A percentile compares a stretch with the other conserved stretches of the same genome.
phyloP scores from a whole-genome alignment of 169 alveolate species.

The Cryptosporidium felis region DNA sequence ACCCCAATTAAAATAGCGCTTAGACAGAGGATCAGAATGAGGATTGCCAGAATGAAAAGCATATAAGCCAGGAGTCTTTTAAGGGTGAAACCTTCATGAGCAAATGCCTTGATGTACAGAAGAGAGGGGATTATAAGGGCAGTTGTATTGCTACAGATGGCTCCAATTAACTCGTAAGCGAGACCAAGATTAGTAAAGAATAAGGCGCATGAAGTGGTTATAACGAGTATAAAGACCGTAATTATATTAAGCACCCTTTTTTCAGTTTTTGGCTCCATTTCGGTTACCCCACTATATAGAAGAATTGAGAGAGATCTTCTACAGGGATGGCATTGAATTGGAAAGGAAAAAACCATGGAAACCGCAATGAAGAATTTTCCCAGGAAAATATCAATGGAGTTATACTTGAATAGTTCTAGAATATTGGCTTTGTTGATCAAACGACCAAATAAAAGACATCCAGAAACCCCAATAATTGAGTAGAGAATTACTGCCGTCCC shows the following conservation, averaged over 20 bases:
- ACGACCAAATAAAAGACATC: conserved; percentile 57
- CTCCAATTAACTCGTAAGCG: conserved; percentile 67
- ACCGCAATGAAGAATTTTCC: conserved; percentile 67
- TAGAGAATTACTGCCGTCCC: conserved; percentile 26
- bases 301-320: conserved; percentile 66
- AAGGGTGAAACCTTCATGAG: conserved; percentile 29
- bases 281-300: conserved; percentile 61
- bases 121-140: conserved; percentile 67
- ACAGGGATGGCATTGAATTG: conserved; percentile 72
- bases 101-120: conserved; percentile 55
- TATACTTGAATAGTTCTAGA: conserved; percentile 24
- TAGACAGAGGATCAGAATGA: conserved; percentile 30
- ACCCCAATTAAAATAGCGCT: conserved; percentile 34
- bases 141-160: conserved; percentile 69
- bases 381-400: conserved; percentile 37
- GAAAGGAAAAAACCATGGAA: conserved; percentile 68
- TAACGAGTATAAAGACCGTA: conserved; percentile 6
- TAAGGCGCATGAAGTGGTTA: conserved; percentile 52
- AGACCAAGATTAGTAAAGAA: conserved; percentile 67
- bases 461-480: conserved; percentile 41
- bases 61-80: conserved; percentile 26
- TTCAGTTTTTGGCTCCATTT: conserved; percentile 64
- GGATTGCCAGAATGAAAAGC: conserved; percentile 2
- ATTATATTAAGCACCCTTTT: conserved; percentile 47
- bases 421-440: conserved; percentile 46